Conservation (phyloP, 495 filamentous ascomycete species). For the Hypoxylon rickii region DNA sequence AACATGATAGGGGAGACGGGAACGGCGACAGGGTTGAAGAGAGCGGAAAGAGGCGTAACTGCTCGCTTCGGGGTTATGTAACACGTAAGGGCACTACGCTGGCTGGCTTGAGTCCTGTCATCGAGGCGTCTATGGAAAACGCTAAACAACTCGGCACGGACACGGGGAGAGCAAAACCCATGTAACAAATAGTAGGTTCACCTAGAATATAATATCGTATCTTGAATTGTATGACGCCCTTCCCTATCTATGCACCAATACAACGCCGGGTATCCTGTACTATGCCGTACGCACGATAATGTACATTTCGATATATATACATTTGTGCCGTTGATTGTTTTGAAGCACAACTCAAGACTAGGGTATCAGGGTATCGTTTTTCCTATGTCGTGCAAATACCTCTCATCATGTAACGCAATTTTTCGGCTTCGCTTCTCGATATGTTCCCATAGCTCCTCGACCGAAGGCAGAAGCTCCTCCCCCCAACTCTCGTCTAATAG, state of each 20-base stretch:
- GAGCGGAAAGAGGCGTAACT: background rate
- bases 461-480: conserved; percentile 34
- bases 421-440: conserved; percentile 13
- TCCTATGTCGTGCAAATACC: conserved; percentile 17
- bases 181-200: conserved; percentile 23
- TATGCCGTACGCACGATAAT: too few species aligned
- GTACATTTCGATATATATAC: conserved; percentile 2
- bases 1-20: conserved; percentile 26
- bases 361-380: conserved; percentile 7
- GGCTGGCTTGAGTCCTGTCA: conserved; percentile 5
- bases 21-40: conserved; percentile 4
- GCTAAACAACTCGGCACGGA: conserved; percentile 10
- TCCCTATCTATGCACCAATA: conserved; percentile 6
- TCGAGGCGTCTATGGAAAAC: too few species aligned
- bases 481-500: conserved; percentile 43
- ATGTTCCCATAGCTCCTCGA: conserved; percentile 18
- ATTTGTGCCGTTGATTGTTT: too few species aligned
- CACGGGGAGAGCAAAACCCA: conserved; percentile 2
- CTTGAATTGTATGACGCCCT: background rate
- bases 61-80: conserved; percentile 14
- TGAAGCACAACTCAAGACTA: conserved; percentile 20
- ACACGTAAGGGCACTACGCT: conserved; percentile 19
- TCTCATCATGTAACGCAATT: conserved; percentile 2
- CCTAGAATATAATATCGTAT: conserved; percentile 27
- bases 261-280: conserved; percentile 14